These are phyloP conservation scores for Yamadazyma diospyri DNA, from an alignment of 1,139 yeast species.

Conservation along the genomic window DNA sequence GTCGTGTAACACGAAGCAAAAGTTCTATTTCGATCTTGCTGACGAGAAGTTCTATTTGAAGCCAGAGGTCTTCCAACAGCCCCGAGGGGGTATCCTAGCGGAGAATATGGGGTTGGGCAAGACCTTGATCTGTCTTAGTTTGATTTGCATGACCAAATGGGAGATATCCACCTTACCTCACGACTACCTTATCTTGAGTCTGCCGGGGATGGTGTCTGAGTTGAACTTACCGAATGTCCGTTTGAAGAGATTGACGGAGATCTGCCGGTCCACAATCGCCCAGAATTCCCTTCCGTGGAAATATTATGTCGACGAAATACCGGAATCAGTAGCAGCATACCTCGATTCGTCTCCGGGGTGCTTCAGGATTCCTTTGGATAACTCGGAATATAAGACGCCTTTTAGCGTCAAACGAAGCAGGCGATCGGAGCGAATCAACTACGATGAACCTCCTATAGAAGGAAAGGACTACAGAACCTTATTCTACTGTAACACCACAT, in stretches of 20 bases:
- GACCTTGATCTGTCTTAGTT: constrained; percentile 61
- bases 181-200: constrained; percentile 18
- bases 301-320: constrained; percentile 39
- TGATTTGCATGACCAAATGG: constrained; percentile 52
- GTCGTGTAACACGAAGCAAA: constrained; percentile 16
- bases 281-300: constrained; percentile 58
- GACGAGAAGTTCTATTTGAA: constrained; percentile 21
- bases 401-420: constrained; percentile 19
- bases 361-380: constrained; percentile 32
- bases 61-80: constrained; percentile 43
- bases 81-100: constrained; percentile 67
- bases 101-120: constrained; percentile 80
- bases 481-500: constrained; percentile 49
- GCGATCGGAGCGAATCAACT: constrained; percentile 13
- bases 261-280: constrained; percentile 42
- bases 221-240: constrained; percentile 5
- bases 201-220: constrained; percentile 11
- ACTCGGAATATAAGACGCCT: constrained; percentile 20
- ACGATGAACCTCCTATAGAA: constrained; percentile 16
- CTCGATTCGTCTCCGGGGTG: constrained; percentile 40
- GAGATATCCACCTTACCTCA: constrained; percentile 49
- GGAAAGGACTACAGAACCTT: constrained; percentile 24
- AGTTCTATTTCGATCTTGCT: constrained; percentile 34
- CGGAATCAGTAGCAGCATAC: constrained; percentile 35
- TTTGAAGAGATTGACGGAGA: constrained; percentile 8